Percentiles rank a stretch among this genome's conserved stretches.
Conservation (phyloP, 805 yeast genomes). For the Starmerella etchellsii region DNA sequence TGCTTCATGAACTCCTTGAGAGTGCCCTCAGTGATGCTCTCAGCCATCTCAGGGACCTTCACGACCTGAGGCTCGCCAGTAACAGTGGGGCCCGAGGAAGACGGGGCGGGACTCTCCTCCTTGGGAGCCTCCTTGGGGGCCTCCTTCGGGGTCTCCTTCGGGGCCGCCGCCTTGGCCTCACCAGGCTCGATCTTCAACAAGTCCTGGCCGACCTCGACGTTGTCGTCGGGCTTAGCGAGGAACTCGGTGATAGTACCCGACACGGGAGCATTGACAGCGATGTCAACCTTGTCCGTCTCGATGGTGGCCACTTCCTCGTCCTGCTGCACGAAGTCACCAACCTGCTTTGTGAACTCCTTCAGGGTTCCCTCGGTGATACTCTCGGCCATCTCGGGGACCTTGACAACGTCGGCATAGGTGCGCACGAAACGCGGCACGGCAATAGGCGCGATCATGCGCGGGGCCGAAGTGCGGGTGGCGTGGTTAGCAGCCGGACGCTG, state of each 20-base stretch:
- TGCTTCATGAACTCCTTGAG: conserved; percentile 44
- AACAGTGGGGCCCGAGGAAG: too few species aligned
- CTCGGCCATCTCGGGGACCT: conserved; percentile 98
- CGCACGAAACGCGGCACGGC: conserved; percentile 9
- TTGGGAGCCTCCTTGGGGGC: conserved; percentile 22
- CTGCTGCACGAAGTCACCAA: conserved; percentile 75
- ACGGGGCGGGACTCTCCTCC: conserved; percentile 9
- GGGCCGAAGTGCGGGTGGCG: neutral
- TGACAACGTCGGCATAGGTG: conserved; percentile 38
- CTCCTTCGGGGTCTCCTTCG: conserved; percentile 24
- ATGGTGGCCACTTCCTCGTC: conserved; percentile 94
- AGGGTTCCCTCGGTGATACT: conserved; percentile 95
- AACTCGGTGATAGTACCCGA: conserved; percentile 80
- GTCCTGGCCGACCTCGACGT: conserved; percentile 93
- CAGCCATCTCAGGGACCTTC: conserved; percentile 97
- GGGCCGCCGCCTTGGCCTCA: conserved; percentile 50
- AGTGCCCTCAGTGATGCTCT: conserved; percentile 95
- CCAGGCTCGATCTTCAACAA: conserved; percentile 74
- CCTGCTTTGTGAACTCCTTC: conserved; percentile 42
- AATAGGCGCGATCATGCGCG: neutral
- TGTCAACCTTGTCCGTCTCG: conserved; percentile 96
- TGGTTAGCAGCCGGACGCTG: conserved; percentile 2
- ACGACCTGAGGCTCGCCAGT: conserved; percentile 33
- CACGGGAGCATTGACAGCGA: conserved; percentile 89
- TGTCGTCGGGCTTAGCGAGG: conserved; percentile 73